These are phyloP conservation scores for Penicillium macrosclerotiorum DNA, from an alignment of 495 filamentous ascomycete species.

Conservation along the genomic window DNA sequence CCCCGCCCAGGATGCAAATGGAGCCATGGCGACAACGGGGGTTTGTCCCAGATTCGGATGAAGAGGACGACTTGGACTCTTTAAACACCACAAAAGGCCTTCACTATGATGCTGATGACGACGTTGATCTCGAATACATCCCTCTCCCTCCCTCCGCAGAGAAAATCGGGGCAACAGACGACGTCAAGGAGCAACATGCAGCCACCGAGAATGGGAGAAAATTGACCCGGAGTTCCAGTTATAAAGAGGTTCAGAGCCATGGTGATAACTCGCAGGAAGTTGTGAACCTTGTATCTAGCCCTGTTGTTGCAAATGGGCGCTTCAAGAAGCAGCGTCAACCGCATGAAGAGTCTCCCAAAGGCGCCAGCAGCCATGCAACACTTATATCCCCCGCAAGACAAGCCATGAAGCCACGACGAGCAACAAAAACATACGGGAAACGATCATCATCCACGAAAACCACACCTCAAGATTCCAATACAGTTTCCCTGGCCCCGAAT, in stretches of 20 bases:
- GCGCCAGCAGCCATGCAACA: background rate
- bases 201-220: too few relatives aligned
- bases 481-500: background rate
- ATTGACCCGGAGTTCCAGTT: too few relatives aligned
- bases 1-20: slow-evolving; percentile 47
- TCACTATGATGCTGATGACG: slow-evolving; percentile 2
- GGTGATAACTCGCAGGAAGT: background rate
- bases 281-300: background rate
- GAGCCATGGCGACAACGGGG: slow-evolving; percentile 61
- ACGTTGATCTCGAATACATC: slow-evolving; percentile 19
- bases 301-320: background rate
- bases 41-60: slow-evolving; percentile 63
- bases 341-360: background rate
- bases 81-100: slow-evolving; percentile 24
- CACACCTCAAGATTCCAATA: background rate
- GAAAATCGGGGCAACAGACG: background rate
- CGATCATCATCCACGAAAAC: slow-evolving; percentile 10
- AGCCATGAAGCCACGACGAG: slow-evolving; percentile 7
- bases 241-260: background rate
- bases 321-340: background rate
- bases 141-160: slow-evolving; percentile 15
- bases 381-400: background rate
- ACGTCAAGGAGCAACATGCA: slow-evolving; percentile 1
- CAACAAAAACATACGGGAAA: slow-evolving; percentile 12
- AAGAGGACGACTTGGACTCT: slow-evolving; percentile 51